Evolutionary conservation across 2,329 filamentous ascomycete genomes (phyloP).

Genomic region (Chaetomiaceae sp.): DNA sequence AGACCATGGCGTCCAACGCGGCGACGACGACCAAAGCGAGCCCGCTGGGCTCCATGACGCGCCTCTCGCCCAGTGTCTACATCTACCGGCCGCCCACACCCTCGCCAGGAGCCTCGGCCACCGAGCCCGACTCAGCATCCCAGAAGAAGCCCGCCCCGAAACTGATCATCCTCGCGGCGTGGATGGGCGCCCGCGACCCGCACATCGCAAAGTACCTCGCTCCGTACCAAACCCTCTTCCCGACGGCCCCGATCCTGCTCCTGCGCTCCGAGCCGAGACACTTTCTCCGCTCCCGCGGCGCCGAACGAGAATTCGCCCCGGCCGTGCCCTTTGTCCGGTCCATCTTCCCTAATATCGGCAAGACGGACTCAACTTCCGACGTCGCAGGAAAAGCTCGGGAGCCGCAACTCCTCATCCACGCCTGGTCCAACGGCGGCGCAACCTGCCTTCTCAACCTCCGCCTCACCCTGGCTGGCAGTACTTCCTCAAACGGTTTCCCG

Average conservation of each 20-base stretch:
- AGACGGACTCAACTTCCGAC: neutral
- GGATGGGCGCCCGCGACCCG: conserved; percentile 32
- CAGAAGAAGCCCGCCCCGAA: conserved; percentile 19
- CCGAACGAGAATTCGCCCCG: conserved; percentile 10
- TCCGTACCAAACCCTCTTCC: conserved; percentile 31
- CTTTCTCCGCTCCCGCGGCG: conserved; percentile 20
- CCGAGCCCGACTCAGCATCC: neutral
- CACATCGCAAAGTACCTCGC: conserved; percentile 35
- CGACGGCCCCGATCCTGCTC: conserved; percentile 30
- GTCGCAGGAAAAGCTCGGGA: neutral
- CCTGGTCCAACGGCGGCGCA: conserved; percentile 33
- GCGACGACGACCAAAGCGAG: conserved; percentile 15
- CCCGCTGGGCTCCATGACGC: conserved; percentile 36
- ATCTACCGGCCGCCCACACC: conserved; percentile 32
- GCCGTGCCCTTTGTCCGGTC: conserved; percentile 24
- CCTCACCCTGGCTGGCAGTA: conserved; percentile 19
- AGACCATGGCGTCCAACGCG: conserved; percentile 27
- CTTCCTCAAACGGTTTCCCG: too few species aligned
- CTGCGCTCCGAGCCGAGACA: conserved; percentile 28
- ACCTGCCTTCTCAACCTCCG: conserved; percentile 24
- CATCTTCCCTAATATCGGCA: conserved; percentile 7
- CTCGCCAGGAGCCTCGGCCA: neutral
- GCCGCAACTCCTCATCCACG: conserved; percentile 27
- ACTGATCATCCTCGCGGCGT: conserved; percentile 33
- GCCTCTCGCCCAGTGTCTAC: conserved; percentile 36